These are phyloP conservation scores for Mimosa bimucronata DNA, from an alignment of 306 rosid species.

Conservation along the genomic window DNA sequence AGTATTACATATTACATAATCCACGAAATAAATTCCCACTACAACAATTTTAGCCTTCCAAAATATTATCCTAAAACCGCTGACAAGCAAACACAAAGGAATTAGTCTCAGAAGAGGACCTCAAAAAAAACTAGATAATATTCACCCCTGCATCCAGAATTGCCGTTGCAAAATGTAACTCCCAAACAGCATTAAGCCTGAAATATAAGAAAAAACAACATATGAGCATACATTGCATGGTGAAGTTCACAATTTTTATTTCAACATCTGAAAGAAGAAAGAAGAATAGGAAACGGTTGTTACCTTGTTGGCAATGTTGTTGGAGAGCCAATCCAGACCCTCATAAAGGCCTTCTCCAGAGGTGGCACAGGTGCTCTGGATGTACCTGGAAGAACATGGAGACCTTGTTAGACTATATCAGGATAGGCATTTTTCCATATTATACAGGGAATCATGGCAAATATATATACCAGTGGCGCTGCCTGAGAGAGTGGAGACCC, in stretches of 20 bases:
- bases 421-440: background rate
- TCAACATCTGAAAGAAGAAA: background rate
- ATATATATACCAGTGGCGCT: constrained; percentile 75
- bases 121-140: constrained; percentile 62
- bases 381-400: constrained; percentile 61
- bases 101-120: constrained; percentile 40
- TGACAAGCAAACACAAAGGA: constrained; percentile 42
- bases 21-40: constrained; percentile 49
- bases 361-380: constrained; percentile 91
- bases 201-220: background rate
- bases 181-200: constrained; percentile 60
- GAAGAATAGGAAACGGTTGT: background rate
- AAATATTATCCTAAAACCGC: constrained; percentile 44
- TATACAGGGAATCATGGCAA: background rate
- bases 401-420: constrained; percentile 28
- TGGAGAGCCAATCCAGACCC: constrained; percentile 93
- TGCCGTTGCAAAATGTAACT: constrained; percentile 47
- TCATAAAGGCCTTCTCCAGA: constrained; percentile 91
- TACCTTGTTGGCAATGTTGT: constrained; percentile 90
- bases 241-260: background rate
- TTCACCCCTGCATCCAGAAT: constrained; percentile 87
- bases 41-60: constrained; percentile 50
- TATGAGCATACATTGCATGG: background rate
- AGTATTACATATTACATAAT: constrained; percentile 39
- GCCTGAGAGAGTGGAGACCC: constrained; percentile 88